phyloP scores from a whole-genome alignment of 495 filamentous ascomycete genomes.

The Xylaria scruposa region DNA sequence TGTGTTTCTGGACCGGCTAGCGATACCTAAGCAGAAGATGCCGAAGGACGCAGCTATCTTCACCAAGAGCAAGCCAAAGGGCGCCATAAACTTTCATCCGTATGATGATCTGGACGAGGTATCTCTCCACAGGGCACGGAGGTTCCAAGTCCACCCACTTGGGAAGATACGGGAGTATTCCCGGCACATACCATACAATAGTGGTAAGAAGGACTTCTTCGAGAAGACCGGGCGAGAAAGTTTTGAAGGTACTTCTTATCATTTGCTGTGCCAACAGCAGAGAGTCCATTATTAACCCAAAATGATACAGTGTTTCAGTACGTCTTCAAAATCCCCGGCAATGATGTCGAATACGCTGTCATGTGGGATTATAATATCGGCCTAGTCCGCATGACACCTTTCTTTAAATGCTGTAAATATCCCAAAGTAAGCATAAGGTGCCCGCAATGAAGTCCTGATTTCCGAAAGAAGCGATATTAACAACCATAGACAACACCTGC shows the following conservation, averaged over 20 bases:
- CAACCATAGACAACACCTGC: slow-evolving; percentile 75
- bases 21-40: slow-evolving; percentile 51
- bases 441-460: neutral
- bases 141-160: slow-evolving; percentile 70
- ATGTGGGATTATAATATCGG: slow-evolving; percentile 98
- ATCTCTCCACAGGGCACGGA: slow-evolving; percentile 60
- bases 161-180: slow-evolving; percentile 71
- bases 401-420: slow-evolving; percentile 90
- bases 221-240: slow-evolving; percentile 84
- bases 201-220: slow-evolving; percentile 86
- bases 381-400: slow-evolving; percentile 91
- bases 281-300: slow-evolving; percentile 28
- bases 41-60: slow-evolving; percentile 68
- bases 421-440: slow-evolving; percentile 68
- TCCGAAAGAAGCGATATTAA: slow-evolving; percentile 25
- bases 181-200: slow-evolving; percentile 89
- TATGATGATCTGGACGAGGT: slow-evolving; percentile 65
- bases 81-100: slow-evolving; percentile 70
- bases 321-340: slow-evolving; percentile 74
- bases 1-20: slow-evolving; percentile 35
- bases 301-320: slow-evolving; percentile 80
- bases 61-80: slow-evolving; percentile 62
- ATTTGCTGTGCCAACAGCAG: slow-evolving; percentile 14
- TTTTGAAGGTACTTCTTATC: slow-evolving; percentile 74
- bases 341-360: slow-evolving; percentile 72